Percentiles rank a stretch among this genome's conserved stretches.
phyloP scores from a whole-genome alignment of 2,329 filamentous ascomycete genomes.

The Colletotrichum chlorophyti region DNA sequence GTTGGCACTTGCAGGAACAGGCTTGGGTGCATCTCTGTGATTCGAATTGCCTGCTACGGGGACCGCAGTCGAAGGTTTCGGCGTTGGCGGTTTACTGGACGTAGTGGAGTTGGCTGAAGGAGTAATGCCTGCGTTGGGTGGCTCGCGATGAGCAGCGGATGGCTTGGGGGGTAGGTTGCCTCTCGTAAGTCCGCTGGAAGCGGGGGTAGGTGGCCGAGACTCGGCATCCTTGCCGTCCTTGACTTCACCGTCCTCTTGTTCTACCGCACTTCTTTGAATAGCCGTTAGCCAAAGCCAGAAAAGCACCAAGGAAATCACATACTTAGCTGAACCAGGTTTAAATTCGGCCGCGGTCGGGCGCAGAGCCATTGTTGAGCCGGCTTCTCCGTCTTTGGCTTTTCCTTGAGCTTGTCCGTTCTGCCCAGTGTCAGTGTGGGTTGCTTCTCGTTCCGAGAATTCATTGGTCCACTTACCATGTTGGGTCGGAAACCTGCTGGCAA shows the following conservation, averaged over 20 bases:
- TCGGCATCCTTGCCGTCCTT: conserved; percentile 53
- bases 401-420: conserved; percentile 47
- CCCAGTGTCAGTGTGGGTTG: conserved; percentile 43
- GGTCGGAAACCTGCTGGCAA: conserved; percentile 76
- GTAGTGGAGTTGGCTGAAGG: conserved; percentile 19
- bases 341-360: conserved; percentile 70
- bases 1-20: conserved; percentile 39
- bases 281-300: background rate
- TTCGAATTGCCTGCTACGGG: conserved; percentile 18
- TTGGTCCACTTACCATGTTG: conserved; percentile 58
- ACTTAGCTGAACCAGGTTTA: conserved; percentile 58
- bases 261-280: conserved; percentile 38
- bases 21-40: conserved; percentile 40
- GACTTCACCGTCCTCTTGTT: conserved; percentile 77
- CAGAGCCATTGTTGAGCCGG: conserved; percentile 47
- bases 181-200: too few relatives aligned
- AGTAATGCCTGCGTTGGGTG: conserved; percentile 29
- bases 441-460: conserved; percentile 31
- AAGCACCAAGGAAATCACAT: conserved; percentile 28
- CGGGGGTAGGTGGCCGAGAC: background rate
- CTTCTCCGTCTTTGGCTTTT: conserved; percentile 47
- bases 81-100: conserved; percentile 36
- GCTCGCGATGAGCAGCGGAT: conserved; percentile 31
- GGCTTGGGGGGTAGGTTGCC: conserved; percentile 28
- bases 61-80: conserved; percentile 31